Conservation (phyloP, 2,329 filamentous ascomycete genomes). For the Fusarium buxicola region DNA sequence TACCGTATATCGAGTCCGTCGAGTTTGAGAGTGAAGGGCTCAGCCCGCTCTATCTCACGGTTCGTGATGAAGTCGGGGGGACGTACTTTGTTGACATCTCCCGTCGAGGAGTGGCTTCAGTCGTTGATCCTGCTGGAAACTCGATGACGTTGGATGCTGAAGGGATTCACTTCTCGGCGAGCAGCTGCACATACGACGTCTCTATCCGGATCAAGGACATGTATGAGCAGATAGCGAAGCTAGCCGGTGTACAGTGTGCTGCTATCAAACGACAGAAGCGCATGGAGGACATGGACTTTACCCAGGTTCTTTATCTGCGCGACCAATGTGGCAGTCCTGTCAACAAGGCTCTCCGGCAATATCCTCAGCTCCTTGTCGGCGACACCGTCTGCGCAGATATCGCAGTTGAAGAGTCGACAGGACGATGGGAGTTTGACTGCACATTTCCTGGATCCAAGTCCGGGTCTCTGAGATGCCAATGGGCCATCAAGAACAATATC, state of each 20-base stretch:
- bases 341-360: slow-evolving; percentile 43
- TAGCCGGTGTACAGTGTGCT: slow-evolving; percentile 50
- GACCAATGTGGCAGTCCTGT: slow-evolving; percentile 52
- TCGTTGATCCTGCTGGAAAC: slow-evolving; percentile 49
- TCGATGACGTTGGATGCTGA: slow-evolving; percentile 49
- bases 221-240: slow-evolving; percentile 49
- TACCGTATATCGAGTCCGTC: slow-evolving; percentile 54
- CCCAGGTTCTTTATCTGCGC: slow-evolving; percentile 48
- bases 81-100: slow-evolving; percentile 52
- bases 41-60: slow-evolving; percentile 49
- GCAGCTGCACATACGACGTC: slow-evolving; percentile 49
- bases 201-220: slow-evolving; percentile 50
- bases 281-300: slow-evolving; percentile 46
- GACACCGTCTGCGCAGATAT: slow-evolving; percentile 48
- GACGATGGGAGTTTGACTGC: slow-evolving; percentile 52
- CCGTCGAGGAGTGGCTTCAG: slow-evolving; percentile 46
- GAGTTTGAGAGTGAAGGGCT: slow-evolving; percentile 49
- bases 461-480: slow-evolving; percentile 46
- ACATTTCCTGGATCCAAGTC: slow-evolving; percentile 51
- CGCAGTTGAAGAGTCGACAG: slow-evolving; percentile 43
- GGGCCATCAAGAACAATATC: slow-evolving; percentile 48
- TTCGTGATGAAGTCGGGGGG: slow-evolving; percentile 46
- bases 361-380: slow-evolving; percentile 49
- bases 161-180: slow-evolving; percentile 52
- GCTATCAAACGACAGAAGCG: slow-evolving; percentile 36